These are phyloP conservation scores for Gaeumannomyces tritici DNA, from an alignment of 2,329 filamentous ascomycete species.

Conservation along the genomic window DNA sequence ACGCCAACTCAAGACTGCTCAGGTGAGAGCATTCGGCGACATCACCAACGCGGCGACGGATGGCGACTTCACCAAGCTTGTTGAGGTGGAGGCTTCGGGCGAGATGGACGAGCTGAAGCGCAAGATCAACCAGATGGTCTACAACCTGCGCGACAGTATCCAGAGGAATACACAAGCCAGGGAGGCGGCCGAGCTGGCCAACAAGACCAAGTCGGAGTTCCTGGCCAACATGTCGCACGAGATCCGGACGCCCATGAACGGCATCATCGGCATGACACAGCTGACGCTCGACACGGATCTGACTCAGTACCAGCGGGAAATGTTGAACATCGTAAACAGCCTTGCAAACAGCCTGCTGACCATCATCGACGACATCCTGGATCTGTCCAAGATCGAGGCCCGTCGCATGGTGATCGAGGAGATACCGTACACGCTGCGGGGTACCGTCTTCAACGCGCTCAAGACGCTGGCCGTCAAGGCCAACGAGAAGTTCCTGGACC, in stretches of 20 bases:
- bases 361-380: constrained; percentile 81
- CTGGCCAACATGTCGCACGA: constrained; percentile 98
- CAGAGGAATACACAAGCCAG: constrained; percentile 92
- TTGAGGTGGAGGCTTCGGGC: constrained; percentile 93
- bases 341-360: constrained; percentile 91
- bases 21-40: constrained; percentile 95
- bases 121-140: constrained; percentile 99
- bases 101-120: constrained; percentile 99
- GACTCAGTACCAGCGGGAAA: constrained; percentile 91
- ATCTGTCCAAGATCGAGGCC: constrained; percentile 78
- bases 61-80: constrained; percentile 92
- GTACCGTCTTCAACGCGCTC: constrained; percentile 92
- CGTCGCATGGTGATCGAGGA: constrained; percentile 98
- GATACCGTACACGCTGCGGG: constrained; percentile 88
- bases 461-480: constrained; percentile 97
- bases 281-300: constrained; percentile 90
- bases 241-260: constrained; percentile 94
- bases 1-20: constrained; percentile 65
- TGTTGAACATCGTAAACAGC: constrained; percentile 97
- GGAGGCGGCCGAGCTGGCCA: constrained; percentile 91
- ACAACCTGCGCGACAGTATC: constrained; percentile 88
- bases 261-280: constrained; percentile 93
- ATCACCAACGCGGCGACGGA: constrained; percentile 97
- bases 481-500: constrained; percentile 87
- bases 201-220: constrained; percentile 98